These are phyloP conservation scores for Starmerella geochares DNA, from an alignment of 805 yeast species.

Conservation along the genomic window DNA sequence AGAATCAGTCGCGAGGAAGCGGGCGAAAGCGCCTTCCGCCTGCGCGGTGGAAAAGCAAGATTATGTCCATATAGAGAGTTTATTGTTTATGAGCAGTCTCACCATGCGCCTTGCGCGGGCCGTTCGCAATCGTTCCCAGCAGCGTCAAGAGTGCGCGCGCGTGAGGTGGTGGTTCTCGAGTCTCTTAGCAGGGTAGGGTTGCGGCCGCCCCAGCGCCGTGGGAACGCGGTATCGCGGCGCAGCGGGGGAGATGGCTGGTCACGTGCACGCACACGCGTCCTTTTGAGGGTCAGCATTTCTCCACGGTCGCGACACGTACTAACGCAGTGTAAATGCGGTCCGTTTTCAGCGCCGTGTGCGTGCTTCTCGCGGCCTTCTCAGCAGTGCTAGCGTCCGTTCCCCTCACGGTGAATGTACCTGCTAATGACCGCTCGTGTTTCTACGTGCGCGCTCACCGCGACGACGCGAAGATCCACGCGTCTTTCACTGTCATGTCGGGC, in stretches of 20 bases:
- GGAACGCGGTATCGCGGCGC: no score
- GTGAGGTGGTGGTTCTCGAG: no score
- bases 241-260: neutral
- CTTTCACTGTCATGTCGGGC: conserved; percentile 75
- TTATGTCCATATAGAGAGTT: no score
- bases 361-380: conserved; percentile 10
- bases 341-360: conserved; percentile 1
- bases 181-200: no score
- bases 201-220: no score
- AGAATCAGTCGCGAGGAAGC: no score
- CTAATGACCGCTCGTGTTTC: conserved; percentile 63
- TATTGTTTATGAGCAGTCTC: no score
- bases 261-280: conserved; percentile 5
- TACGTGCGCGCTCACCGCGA: conserved; percentile 56
- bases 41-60: no score
- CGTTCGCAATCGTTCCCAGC: no score
- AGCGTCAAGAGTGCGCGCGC: no score
- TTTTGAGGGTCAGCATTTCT: neutral
- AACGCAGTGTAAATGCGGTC: neutral
- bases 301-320: conserved; percentile 6
- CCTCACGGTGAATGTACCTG: conserved; percentile 62
- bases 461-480: conserved; percentile 54
- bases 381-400: conserved; percentile 37
- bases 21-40: no score
- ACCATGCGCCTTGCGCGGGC: no score